These are phyloP conservation scores for Zangia roseola DNA, from an alignment of 768 basidiomycete species.

Conservation along the genomic window DNA sequence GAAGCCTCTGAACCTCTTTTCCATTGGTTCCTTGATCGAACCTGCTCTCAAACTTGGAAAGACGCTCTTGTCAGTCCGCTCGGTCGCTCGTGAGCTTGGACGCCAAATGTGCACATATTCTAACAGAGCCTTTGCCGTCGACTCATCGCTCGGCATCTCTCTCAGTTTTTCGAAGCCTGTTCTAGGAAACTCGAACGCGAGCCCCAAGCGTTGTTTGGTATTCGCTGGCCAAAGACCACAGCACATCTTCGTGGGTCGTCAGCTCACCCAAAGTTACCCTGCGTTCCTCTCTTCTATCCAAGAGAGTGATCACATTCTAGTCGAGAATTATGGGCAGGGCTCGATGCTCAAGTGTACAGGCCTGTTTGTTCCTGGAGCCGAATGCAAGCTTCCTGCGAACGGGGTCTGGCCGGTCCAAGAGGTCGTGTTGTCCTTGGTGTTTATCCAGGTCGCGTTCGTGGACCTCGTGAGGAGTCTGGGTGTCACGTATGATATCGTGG, in stretches of 20 bases:
- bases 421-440: slow-evolving; percentile 33
- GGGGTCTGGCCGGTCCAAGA: slow-evolving; percentile 35
- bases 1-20: slow-evolving; percentile 25
- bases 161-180: slow-evolving; percentile 32
- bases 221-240: slow-evolving; percentile 39
- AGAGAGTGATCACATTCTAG: slow-evolving; percentile 34
- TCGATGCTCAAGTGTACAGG: slow-evolving; percentile 35
- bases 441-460: slow-evolving; percentile 34
- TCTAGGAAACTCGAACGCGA: slow-evolving; percentile 19
- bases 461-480: slow-evolving; percentile 34
- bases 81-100: slow-evolving; percentile 26
- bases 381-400: slow-evolving; percentile 21
- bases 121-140: slow-evolving; percentile 25
- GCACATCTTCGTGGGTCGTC: slow-evolving; percentile 36
- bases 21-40: slow-evolving; percentile 30
- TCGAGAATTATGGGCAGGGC: slow-evolving; percentile 24
- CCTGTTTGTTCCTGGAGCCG: slow-evolving; percentile 29
- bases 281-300: slow-evolving; percentile 30
- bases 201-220: slow-evolving; percentile 34
- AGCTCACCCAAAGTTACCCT: slow-evolving; percentile 33
- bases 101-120: slow-evolving; percentile 31
- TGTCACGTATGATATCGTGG: slow-evolving; percentile 32
- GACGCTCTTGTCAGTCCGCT: slow-evolving; percentile 20
- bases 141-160: slow-evolving; percentile 16
- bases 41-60: slow-evolving; percentile 22